A percentile compares a stretch with the other conserved stretches of the same genome.
Evolutionary conservation across 257 asterid genomes (phyloP).

Genomic region (Salvia hispanica): DNA sequence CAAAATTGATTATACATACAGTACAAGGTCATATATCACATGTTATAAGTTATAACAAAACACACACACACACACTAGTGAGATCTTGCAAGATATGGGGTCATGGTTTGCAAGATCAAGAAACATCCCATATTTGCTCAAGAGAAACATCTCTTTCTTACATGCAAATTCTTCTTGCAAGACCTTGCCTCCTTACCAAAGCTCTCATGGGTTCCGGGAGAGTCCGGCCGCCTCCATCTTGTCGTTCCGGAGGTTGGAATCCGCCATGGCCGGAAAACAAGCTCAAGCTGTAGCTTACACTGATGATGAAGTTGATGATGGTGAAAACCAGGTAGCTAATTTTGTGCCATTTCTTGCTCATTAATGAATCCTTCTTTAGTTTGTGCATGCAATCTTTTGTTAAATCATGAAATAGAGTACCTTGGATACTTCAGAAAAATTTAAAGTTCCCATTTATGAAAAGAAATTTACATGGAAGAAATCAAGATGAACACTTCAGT

Average conservation of each 20-base stretch:
- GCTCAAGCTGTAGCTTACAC: slow-evolving; percentile 38
- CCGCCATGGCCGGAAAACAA: slow-evolving; percentile 59
- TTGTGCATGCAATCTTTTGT: too few relatives aligned
- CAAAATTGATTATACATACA: background rate
- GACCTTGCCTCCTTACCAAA: slow-evolving; percentile 26
- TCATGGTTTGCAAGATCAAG: slow-evolving; percentile 54
- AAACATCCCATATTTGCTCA: slow-evolving; percentile 40
- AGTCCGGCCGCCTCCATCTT: slow-evolving; percentile 26
- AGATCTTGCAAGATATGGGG: slow-evolving; percentile 42
- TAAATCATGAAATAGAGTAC: too few relatives aligned
- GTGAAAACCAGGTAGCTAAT: slow-evolving; percentile 44
- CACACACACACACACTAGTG: background rate
- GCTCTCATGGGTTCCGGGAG: slow-evolving; percentile 22
- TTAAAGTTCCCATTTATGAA: background rate
- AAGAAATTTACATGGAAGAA: background rate
- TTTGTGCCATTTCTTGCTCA: background rate
- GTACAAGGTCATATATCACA: background rate
- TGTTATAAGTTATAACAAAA: background rate
- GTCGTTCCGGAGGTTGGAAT: slow-evolving; percentile 48
- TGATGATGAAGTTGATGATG: slow-evolving; percentile 52
- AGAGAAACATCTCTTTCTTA: slow-evolving; percentile 27
- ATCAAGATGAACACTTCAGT: background rate
- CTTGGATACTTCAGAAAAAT: too few relatives aligned
- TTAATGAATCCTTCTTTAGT: background rate
- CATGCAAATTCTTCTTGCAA: slow-evolving; percentile 5